Evolutionary conservation across 805 yeast species (phyloP).

Genomic region (Candida silvicultrix): DNA sequence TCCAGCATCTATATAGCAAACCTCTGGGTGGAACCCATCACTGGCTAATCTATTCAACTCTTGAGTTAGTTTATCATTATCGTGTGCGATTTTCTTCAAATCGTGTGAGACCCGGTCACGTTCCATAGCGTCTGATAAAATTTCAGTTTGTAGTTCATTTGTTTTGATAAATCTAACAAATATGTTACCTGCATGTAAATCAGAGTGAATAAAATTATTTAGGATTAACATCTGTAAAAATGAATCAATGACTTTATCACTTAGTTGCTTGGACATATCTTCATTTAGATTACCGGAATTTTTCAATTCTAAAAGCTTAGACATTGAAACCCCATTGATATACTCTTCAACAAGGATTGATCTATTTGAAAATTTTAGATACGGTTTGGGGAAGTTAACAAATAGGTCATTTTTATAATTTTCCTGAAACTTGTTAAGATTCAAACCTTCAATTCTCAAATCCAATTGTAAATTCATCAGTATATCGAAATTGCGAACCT

Average conservation of each 20-base stretch:
- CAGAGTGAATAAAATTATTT: slow-evolving; percentile 94
- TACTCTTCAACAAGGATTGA: slow-evolving; percentile 81
- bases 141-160: slow-evolving; percentile 24
- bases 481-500: slow-evolving; percentile 79
- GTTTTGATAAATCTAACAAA: slow-evolving; percentile 63
- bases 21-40: slow-evolving; percentile 71
- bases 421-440: slow-evolving; percentile 62
- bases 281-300: slow-evolving; percentile 31
- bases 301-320: slow-evolving; percentile 44
- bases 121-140: slow-evolving; percentile 15
- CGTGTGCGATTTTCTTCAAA: slow-evolving; percentile 13
- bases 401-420: slow-evolving; percentile 56
- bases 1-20: slow-evolving; percentile 91
- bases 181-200: slow-evolving; percentile 95
- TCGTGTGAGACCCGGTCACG: slow-evolving; percentile 18
- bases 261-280: slow-evolving; percentile 57
- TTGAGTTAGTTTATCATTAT: slow-evolving; percentile 37
- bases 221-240: slow-evolving; percentile 88
- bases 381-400: slow-evolving; percentile 78
- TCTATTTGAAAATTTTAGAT: slow-evolving; percentile 55
- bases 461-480: slow-evolving; percentile 89
- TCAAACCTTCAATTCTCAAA: slow-evolving; percentile 81
- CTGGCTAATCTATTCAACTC: slow-evolving; percentile 40
- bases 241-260: slow-evolving; percentile 84
- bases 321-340: slow-evolving; percentile 79